Base-by-base conservation (phyloP, 805 yeast genomes). In the Limtongia smithiae region DNA sequence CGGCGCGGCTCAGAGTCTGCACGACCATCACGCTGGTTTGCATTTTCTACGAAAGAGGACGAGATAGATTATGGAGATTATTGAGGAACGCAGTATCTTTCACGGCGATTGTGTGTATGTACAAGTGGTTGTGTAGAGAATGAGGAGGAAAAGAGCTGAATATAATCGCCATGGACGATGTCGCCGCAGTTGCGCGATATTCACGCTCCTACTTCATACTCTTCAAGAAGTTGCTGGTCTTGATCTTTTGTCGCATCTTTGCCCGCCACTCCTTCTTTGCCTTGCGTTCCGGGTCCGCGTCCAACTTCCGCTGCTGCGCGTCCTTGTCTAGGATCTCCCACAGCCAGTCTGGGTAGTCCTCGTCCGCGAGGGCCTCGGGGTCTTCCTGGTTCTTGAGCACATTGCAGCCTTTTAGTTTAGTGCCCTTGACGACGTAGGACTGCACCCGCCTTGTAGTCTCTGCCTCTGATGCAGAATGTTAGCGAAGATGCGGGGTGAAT, bases 341-440 rank as follows among this genome's bases (percentile, higher is more conserved):
- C 45, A 91, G 74, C 98, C 98, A 91, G 38, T 77, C 85, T 4
- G 98, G 98, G 64, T 91, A 91, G 61, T 90, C 95, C 33, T 73
- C 73, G 65, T 93, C 97, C 54, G 83, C 87, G 46, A 84, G 68
- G 1, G 97, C 97, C 4, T 87, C 81, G 7, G 94, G 88, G 60
- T 89, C 96, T 51, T 82, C 80, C n/a, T 91, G 94, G 32, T 76
- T 74, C 63, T 88, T 89, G 63, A 78, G 78, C 37, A 91, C 75
- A 60, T 85, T 84, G 61, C 89, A 69, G 56, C 52, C 97, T 89
- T 44, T 85, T 82, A 58, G 75, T 68, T 65, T 90, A 78, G 46
- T 65, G 12, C 74, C 74, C 2, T 38, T 35, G 20, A 44, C 37
- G 3, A 34, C 43, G 4, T 40, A 43, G 18, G 48, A 32, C 17